Conservation (phyloP, 2,329 filamentous ascomycete species). For the Talaromyces sp. region DNA sequence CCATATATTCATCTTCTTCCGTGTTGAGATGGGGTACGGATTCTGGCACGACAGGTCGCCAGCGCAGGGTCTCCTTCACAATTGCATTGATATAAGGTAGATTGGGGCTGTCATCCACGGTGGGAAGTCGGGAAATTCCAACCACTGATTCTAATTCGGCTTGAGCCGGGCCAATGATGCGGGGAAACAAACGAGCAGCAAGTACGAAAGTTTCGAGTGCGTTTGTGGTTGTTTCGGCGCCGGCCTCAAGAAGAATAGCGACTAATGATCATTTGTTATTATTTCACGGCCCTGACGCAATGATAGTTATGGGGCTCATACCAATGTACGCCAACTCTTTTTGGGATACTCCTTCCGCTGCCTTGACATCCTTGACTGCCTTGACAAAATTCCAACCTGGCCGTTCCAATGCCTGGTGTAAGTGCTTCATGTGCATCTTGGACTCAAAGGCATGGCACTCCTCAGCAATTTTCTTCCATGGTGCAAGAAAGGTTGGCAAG, state of each 20-base stretch:
- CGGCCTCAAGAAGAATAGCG: not conserved
- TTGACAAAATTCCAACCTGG: not conserved
- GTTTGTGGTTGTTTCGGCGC: not conserved
- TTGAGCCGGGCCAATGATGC: not conserved
- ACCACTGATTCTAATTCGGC: not conserved
- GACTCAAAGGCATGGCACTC: constrained; percentile 20
- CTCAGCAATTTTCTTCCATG: constrained; percentile 19
- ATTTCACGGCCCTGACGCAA: not conserved
- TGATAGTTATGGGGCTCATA: not conserved
- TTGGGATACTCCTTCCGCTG: not conserved
- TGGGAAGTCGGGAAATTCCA: constrained; percentile 3
- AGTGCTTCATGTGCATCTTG: not conserved
- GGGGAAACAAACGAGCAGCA: not conserved
- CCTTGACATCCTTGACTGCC: not conserved
- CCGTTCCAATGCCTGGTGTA: constrained; percentile 21
- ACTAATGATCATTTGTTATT: not conserved
- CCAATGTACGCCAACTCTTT: not conserved
- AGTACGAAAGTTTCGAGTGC: not conserved
- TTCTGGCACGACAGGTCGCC: constrained; percentile 25
- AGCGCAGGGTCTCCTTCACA: constrained; percentile 34
- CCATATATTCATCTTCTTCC: constrained; percentile 21
- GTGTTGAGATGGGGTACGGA: constrained; percentile 22
- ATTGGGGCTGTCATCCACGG: not conserved
- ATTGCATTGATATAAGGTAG: constrained; percentile 21
- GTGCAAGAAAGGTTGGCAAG: constrained; percentile 11